Evolutionary conservation across 768 basidiomycete genomes (phyloP), one percentile per base, ranked within the genome.

Genomic region (Tylopilus plumbeoviolaceoides): DNA sequence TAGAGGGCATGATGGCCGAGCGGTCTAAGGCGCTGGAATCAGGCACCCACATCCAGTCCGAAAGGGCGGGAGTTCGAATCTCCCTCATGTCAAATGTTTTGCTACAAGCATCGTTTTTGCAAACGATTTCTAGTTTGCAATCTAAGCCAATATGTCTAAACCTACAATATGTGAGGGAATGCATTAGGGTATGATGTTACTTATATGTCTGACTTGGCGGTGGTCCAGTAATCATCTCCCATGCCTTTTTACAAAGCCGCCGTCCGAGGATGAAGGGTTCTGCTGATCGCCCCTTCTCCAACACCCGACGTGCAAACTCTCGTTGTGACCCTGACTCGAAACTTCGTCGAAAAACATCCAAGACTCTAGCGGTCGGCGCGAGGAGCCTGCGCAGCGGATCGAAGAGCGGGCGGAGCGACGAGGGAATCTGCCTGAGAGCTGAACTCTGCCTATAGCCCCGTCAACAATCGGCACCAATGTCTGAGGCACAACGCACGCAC

Each of bases 211-310:
- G 59, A 40, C 47, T 63, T 55, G 40, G 63, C 63, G 65, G 63
- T 39, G 65, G 65, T 17, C 65, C 66, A 25, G 67, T 62, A 51
- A 67, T 66, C 53, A 68, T 65, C 60, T 72, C 67, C 75, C 73
- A 75, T 64, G 73, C 70, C 57, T 69, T 67, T 53, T 65, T 63
- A 56, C 67, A 67, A 6, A 71, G 71, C n/a, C 68, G 73, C n/a
- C 66, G 63, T 12, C 70, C 75, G 8, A 78, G 69, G 44, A 64
- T 58, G 42, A 68, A 80, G 1, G 88, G 88, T 48, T 88, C 84
- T 12, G 75, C 73, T 1, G 81, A 79, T 69, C 72, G 75, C 17
- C 84, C 79, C 63, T 85, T 88, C 62, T 85, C 81, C 78, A 80
- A 82, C 15, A 84, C 67, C 4, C 81, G 80, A 28, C 60, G 60